Base-by-base conservation (phyloP, 805 yeast species). In the Wickerhamiella sergipiensis region DNA sequence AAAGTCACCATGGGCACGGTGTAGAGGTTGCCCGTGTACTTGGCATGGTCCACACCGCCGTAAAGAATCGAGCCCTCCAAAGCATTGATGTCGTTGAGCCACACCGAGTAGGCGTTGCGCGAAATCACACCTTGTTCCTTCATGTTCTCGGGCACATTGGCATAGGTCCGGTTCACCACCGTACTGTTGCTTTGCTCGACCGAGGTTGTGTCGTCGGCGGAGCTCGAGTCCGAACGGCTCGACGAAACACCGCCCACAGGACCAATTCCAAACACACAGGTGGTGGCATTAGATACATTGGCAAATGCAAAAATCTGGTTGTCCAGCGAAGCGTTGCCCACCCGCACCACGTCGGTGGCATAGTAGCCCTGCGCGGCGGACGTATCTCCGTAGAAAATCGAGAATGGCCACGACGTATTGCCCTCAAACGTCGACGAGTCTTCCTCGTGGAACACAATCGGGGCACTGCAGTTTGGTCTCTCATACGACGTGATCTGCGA, bases 221-320 rank as follows among this genome's bases (percentile, higher is more conserved):
- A 24, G 8, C 40, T 36, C 7, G 33, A 9, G 33, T 3, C 3
- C 33, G 33, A 29, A 12, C 9, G 33, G 33, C 33, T 29, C 15
- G 33, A 52, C n/a, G 61, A 56, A 56, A 65, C 69, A 38, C 58
- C 59, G 10, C 59, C 54, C 6, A 58, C 53, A 43, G 61, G 61
- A 10, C 69, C 68, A 26, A 66, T 61, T n/a, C 69, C 69, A 52
- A 64, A 52, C 36, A 59, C 60, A 50, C 74, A 66, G 9, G 77
- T 64, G 2, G 75, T 63, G 3, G 88, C 79, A 53, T 78, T 76
- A 1, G 88, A 74, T 43, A 64, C 62, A 60, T 78, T 78, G 3
- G 83, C 87, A n/a, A 84, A 77, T 1, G 89, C 95, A 64, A 85
- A 75, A 6, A 83, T 75, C 23, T 81, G 67, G 48, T 69, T 65